Conservation (phyloP, 768 basidiomycete species). For the Podaxis pistillaris region DNA sequence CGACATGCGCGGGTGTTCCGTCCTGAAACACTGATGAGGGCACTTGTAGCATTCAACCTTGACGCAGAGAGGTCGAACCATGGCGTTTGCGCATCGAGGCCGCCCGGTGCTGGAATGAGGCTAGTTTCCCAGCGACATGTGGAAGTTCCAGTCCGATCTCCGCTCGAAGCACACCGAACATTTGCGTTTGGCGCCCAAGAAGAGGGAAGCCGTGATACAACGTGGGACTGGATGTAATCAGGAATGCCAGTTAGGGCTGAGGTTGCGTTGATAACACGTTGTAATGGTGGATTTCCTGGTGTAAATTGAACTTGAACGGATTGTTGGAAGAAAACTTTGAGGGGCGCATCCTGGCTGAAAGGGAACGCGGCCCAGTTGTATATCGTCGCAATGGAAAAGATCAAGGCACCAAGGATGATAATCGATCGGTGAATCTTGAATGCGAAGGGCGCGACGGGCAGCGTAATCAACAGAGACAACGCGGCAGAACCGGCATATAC, state of each 20-base stretch:
- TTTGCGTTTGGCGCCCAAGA: slow-evolving; percentile 33
- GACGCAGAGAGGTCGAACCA: slow-evolving; percentile 43
- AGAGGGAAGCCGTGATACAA: slow-evolving; percentile 54
- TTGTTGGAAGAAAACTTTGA: slow-evolving; percentile 23
- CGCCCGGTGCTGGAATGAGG: slow-evolving; percentile 38
- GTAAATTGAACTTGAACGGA: slow-evolving; percentile 31
- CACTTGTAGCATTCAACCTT: slow-evolving; percentile 26
- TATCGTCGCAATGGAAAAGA: slow-evolving; percentile 17
- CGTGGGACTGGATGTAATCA: slow-evolving; percentile 41
- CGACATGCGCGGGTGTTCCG: slow-evolving; percentile 65
- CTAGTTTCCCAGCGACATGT: slow-evolving; percentile 47
- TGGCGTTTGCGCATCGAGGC: slow-evolving; percentile 16
- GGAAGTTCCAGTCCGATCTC: slow-evolving; percentile 32
- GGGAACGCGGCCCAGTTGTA: slow-evolving; percentile 18
- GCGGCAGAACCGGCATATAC: slow-evolving; percentile 23
- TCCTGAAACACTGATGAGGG: slow-evolving; percentile 44
- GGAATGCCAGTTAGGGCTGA: slow-evolving; percentile 38
- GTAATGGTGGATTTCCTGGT: slow-evolving; percentile 19
- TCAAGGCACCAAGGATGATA: slow-evolving; percentile 9
- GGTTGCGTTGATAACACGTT: slow-evolving; percentile 21
- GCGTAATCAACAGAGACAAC: slow-evolving; percentile 19
- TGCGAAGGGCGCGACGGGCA: slow-evolving; percentile 26
- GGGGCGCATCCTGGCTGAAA: slow-evolving; percentile 18
- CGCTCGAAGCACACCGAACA: slow-evolving; percentile 28
- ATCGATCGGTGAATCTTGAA: slow-evolving; percentile 23